phyloP scores from a whole-genome alignment of 1,284 basidiomycete species.

The Stygiomarasmius scandens region DNA sequence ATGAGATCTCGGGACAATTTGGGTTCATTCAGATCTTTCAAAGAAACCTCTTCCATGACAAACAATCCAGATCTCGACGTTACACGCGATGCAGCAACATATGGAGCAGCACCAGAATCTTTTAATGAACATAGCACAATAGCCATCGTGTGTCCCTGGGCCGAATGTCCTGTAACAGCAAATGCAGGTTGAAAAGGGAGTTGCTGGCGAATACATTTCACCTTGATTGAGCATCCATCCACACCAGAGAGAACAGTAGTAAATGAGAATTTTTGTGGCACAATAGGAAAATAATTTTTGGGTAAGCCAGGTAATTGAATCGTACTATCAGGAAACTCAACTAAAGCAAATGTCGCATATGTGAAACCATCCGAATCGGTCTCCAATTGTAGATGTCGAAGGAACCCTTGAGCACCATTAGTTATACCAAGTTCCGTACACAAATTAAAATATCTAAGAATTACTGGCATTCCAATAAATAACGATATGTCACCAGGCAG shows the following conservation, averaged over 20 bases:
- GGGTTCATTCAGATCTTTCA: background rate
- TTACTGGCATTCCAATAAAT: conserved; percentile 32
- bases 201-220: too few species aligned
- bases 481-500: conserved; percentile 21
- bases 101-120: conserved; percentile 1
- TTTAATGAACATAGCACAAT: conserved; percentile 14
- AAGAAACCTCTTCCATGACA: background rate
- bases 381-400: background rate
- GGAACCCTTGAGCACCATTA: conserved; percentile 27
- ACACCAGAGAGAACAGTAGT: too few species aligned
- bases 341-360: conserved; percentile 18
- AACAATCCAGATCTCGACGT: conserved; percentile 5
- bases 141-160: conserved; percentile 21
- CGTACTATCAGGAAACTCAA: conserved; percentile 27
- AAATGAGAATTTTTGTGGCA: conserved; percentile 21
- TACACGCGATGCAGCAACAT: conserved; percentile 18
- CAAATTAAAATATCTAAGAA: conserved; percentile 26
- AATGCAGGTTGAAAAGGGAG: conserved; percentile 9
- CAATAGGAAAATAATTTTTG: conserved; percentile 20
- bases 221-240: too few species aligned
- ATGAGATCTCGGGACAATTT: background rate
- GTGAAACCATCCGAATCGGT: background rate
- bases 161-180: conserved; percentile 9
- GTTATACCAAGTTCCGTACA: conserved; percentile 32
- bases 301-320: conserved; percentile 22